Evolutionary conservation across 495 filamentous ascomycete genomes (phyloP), one percentile per base, ranked within the genome.

Genomic region (Aspergillus funiculosus): DNA sequence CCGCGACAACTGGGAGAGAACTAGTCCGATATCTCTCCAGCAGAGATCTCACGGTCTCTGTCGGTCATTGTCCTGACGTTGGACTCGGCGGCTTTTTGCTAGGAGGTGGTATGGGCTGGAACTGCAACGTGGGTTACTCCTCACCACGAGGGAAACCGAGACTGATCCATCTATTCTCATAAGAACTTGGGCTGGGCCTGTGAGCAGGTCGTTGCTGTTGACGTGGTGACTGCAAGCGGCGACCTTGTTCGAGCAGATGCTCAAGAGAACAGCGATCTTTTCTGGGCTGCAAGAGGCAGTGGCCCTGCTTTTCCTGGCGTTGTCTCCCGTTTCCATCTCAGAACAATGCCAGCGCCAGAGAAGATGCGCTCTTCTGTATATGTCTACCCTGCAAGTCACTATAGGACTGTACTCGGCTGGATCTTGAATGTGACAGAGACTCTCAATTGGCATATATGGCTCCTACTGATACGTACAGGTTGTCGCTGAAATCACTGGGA

Each of bases 51-150:
- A 61, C 66, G 54, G 73, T 74, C 58, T 52, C 54, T 5, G 72
- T 64, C 1, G 71, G 71, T 0, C 72, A 76, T 54, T 76, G 71
- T 56, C 71, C 72, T 7, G 70, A 73, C 52, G 72, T 74, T 13
- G 72, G 68, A 10, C 15, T 76, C n/a, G 72, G 72, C 2, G 72
- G 71, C 1, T 76, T 73, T 49, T 51, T 74, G 15, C 43, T 74
- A 6, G 66, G 69, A 39, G 71, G 71, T 7, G 72, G 71, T 1
- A 74, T 74, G 68, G 71, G 71, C 6, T 74, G 71, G 69, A 69
- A 69, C 37, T 70, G 62, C 40, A 63, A 61, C 24, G 57, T 63
- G 34, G n/a, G 43, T 46, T 40, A 22, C 9, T 8, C 14, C 8
- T 32, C 25, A 14, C 17, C 5, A 3, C 13, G 6, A 13, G 4